Evolutionary conservation across 2,329 filamentous ascomycete species (phyloP).

Genomic region (Acephala macrosclerotiorum): DNA sequence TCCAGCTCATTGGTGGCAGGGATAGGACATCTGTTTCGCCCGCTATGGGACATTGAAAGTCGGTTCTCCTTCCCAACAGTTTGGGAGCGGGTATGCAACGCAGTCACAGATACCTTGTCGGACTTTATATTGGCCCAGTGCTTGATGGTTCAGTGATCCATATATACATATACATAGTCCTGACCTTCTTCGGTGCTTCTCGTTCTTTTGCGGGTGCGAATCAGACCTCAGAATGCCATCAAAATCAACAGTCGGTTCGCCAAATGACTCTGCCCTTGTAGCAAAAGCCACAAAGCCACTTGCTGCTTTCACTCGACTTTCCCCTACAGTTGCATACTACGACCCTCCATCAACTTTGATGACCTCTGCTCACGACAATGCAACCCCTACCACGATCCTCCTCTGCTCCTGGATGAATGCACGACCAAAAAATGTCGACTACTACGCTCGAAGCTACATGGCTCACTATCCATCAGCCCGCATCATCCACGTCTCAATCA

Average conservation of each 20-base stretch:
- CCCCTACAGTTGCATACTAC: constrained; percentile 34
- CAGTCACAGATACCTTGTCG: background rate
- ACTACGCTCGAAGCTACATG: constrained; percentile 61
- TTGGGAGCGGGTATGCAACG: background rate
- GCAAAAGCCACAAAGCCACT: constrained; percentile 35
- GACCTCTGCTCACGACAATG: background rate
- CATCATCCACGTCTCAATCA: constrained; percentile 58
- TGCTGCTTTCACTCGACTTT: constrained; percentile 35
- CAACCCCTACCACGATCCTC: constrained; percentile 49
- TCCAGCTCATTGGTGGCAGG: background rate
- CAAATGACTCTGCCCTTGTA: background rate
- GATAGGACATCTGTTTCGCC: background rate
- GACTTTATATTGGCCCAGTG: background rate
- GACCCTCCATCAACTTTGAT: constrained; percentile 20
- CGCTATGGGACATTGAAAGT: background rate
- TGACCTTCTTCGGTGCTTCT: background rate
- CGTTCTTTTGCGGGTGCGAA: background rate
- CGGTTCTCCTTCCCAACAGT: background rate
- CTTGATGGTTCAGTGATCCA: background rate
- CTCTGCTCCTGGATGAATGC: constrained; percentile 67
- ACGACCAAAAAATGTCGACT: constrained; percentile 59
- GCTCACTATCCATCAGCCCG: constrained; percentile 57
- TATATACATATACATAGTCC: background rate
- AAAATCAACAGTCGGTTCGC: background rate
- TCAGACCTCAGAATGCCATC: constrained; percentile 15